Conservation (phyloP, 257 asterid genomes). For the Plantago ovata region DNA sequence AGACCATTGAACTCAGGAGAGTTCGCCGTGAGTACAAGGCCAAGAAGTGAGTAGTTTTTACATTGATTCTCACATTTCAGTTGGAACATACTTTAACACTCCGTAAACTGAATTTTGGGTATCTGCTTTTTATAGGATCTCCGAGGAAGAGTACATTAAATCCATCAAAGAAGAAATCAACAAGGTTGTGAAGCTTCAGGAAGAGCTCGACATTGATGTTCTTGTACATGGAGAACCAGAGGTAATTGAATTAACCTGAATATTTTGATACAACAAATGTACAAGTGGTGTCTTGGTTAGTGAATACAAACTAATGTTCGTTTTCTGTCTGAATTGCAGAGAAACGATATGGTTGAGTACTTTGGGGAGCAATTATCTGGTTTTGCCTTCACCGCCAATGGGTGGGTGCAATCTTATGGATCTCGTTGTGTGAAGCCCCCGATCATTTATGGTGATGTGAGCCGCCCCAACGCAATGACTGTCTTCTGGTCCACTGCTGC, state of each 20-base stretch:
- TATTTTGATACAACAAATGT: neutral
- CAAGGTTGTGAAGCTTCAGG: constrained; percentile 72
- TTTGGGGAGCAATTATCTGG: constrained; percentile 77
- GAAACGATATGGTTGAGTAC: constrained; percentile 80
- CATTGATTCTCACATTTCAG: neutral
- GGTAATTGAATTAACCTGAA: constrained; percentile 31
- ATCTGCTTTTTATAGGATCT: constrained; percentile 34
- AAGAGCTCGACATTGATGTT: constrained; percentile 71
- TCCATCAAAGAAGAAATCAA: constrained; percentile 55
- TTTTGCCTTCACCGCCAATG: constrained; percentile 65
- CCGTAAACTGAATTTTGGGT: constrained; percentile 11
- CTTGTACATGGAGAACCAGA: constrained; percentile 82
- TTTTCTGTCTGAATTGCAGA: constrained; percentile 28
- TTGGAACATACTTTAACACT: neutral
- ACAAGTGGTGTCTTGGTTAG: neutral
- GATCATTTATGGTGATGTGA: constrained; percentile 74
- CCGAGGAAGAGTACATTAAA: constrained; percentile 59
- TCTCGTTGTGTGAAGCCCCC: constrained; percentile 86
- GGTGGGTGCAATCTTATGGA: constrained; percentile 78
- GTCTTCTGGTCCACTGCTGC: constrained; percentile 72
- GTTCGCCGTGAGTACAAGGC: constrained; percentile 80
- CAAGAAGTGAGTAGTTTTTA: constrained; percentile 40
- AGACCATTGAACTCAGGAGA: constrained; percentile 63
- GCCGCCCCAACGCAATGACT: constrained; percentile 74
- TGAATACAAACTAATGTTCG: neutral